Percentiles rank a stretch among this genome's conserved stretches.
These are phyloP conservation scores for Hypoxylon crocopeplum DNA, from an alignment of 495 filamentous ascomycete genomes.

Conservation along the genomic window DNA sequence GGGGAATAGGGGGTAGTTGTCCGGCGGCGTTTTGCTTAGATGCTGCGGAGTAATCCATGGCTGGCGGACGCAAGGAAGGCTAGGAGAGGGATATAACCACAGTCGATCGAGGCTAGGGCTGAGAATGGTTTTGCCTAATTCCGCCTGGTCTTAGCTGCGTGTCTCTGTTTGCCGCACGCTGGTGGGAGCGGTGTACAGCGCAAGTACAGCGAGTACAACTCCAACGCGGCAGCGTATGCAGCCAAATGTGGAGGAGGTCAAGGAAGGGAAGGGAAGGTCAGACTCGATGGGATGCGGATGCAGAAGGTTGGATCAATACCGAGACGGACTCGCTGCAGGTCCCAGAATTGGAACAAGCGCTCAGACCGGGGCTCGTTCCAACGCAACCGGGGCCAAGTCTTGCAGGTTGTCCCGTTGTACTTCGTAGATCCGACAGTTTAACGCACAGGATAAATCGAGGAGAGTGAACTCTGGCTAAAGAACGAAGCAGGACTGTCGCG, in stretches of 20 bases:
- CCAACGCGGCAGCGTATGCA: slow-evolving; percentile 18
- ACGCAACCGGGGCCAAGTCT: slow-evolving; percentile 1
- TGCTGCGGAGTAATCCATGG: slow-evolving; percentile 28
- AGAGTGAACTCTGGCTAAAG: slow-evolving; percentile 25
- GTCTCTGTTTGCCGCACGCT: slow-evolving; percentile 24
- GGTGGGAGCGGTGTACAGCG: slow-evolving; percentile 25
- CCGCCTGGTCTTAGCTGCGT: slow-evolving; percentile 25
- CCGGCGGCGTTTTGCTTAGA: slow-evolving; percentile 24
- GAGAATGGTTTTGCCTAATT: slow-evolving; percentile 35
- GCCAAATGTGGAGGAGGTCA: slow-evolving; percentile 20
- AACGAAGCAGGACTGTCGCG: not conserved
- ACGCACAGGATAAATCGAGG: not conserved
- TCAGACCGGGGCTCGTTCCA: slow-evolving; percentile 20
- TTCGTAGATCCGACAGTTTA: not conserved
- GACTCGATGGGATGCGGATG: slow-evolving; percentile 20
- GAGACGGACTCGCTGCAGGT: slow-evolving; percentile 33
- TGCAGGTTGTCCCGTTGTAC: slow-evolving; percentile 4
- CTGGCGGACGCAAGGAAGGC: slow-evolving; percentile 21
- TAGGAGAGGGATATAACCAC: slow-evolving; percentile 3
- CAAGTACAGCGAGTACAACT: slow-evolving; percentile 11
- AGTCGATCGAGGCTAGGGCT: slow-evolving; percentile 29
- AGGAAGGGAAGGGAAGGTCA: slow-evolving; percentile 20
- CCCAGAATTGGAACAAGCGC: slow-evolving; percentile 30
- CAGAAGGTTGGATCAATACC: slow-evolving; percentile 30
- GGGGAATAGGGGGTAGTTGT: slow-evolving; percentile 41